These are phyloP conservation scores for Beauveria scarabaeidicola DNA, from an alignment of 2,329 filamentous ascomycete species.

Conservation along the genomic window DNA sequence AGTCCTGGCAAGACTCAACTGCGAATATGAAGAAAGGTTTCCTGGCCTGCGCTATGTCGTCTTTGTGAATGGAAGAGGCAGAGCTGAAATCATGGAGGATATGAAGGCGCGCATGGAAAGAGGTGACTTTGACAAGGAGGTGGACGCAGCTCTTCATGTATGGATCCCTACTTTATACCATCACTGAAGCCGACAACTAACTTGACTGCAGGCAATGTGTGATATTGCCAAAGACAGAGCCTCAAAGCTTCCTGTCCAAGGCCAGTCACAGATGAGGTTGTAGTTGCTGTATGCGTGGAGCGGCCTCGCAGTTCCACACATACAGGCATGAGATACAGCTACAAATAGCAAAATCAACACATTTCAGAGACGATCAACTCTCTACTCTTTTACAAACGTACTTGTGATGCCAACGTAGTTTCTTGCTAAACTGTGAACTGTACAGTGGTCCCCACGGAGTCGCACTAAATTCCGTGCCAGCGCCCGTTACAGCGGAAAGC, in stretches of 20 bases:
- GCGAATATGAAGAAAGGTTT: slow-evolving; percentile 70
- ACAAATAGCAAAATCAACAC: not conserved
- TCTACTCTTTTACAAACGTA: not conserved
- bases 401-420: not conserved
- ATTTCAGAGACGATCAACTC: no score
- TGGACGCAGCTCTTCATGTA: slow-evolving; percentile 67
- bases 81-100: slow-evolving; percentile 69
- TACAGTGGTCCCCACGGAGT: not conserved
- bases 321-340: no score
- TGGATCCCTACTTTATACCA: slow-evolving; percentile 15
- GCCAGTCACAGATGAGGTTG: not conserved
- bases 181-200: slow-evolving; percentile 14
- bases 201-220: slow-evolving; percentile 66
- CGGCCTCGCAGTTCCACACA: no score
- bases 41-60: slow-evolving; percentile 82
- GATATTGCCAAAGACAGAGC: slow-evolving; percentile 80
- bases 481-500: not conserved
- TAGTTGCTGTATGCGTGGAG: not conserved
- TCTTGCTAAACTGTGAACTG: not conserved
- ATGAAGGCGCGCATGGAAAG: slow-evolving; percentile 68
- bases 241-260: slow-evolving; percentile 41
- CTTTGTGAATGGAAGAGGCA: slow-evolving; percentile 76
- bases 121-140: slow-evolving; percentile 58
- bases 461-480: not conserved
- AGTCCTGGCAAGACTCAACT: slow-evolving; percentile 60